Evolutionary conservation across 768 basidiomycete genomes (phyloP).

Genomic region (Tephrocybe rancida): DNA sequence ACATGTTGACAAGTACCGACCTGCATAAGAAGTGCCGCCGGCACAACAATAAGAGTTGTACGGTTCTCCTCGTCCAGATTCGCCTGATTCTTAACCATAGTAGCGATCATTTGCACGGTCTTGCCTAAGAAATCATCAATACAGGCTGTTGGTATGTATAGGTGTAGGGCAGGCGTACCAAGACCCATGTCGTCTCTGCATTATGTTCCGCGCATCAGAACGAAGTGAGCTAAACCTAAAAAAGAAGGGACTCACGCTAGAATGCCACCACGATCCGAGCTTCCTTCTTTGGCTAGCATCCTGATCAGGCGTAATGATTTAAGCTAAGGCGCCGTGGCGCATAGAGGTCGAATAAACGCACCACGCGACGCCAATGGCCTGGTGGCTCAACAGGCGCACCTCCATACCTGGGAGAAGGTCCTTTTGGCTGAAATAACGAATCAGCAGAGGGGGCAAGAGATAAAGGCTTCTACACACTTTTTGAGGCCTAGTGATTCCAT

Average conservation of each 20-base stretch:
- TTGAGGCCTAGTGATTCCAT: conserved; percentile 53
- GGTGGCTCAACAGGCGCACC: conserved; percentile 71
- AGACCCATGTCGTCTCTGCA: conserved; percentile 72
- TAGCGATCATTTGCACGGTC: conserved; percentile 81
- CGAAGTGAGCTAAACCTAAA: not conserved
- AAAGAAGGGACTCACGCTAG: conserved; percentile 51
- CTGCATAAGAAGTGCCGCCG: conserved; percentile 74
- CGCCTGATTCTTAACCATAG: conserved; percentile 70
- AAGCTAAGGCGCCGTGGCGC: not conserved
- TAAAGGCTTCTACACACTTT: conserved; percentile 35
- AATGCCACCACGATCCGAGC: conserved; percentile 60
- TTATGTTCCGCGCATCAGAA: not conserved
- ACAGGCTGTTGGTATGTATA: too few species aligned
- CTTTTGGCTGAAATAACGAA: conserved; percentile 36
- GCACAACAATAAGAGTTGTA: conserved; percentile 75
- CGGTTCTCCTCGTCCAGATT: conserved; percentile 41
- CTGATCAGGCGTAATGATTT: conserved; percentile 24
- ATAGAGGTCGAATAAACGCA: conserved; percentile 21
- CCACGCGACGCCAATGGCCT: conserved; percentile 79
- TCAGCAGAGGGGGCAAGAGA: not conserved
- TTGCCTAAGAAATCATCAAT: conserved; percentile 48
- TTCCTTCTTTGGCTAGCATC: conserved; percentile 69
- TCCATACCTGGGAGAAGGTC: conserved; percentile 71
- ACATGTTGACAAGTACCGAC: conserved; percentile 28
- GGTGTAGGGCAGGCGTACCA: conserved; percentile 30